Evolutionary conservation across 2,329 filamentous ascomycete species (phyloP), one percentile per base, ranked within the genome.

Genomic region (Claviceps sorghi): DNA sequence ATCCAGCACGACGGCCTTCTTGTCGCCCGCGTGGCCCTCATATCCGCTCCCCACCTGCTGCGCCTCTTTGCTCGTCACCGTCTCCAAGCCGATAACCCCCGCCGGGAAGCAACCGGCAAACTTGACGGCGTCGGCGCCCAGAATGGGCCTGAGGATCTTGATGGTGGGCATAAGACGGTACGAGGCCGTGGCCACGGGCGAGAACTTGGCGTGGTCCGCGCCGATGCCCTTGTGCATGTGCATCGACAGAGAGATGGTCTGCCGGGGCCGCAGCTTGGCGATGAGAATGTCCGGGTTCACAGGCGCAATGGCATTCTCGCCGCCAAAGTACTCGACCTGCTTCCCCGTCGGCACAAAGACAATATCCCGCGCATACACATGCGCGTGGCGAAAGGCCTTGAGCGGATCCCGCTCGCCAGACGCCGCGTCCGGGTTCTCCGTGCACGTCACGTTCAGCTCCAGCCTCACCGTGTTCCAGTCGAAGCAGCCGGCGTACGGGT

Each of bases 151-250:
- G 45, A 77, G 73, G 64, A 98, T 97, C 57, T 79, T 77, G 67
- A 98, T 97, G 58, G 83, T 83, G 8, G 93, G 93, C 64, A 98
- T 72, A 21, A 98, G 78, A 49, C 93, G 82, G 72, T 98, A 98
- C 26, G 86, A 88, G 3, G 93, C 93, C 1, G 93, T 96, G 3
- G 91, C 90, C 38, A 97, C 93, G 47, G 93, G 93, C 0, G 88
- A 95, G 73, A 93, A 98, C 70, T 98, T 98, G 60, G 93, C 85
- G 68, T 98, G 93, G 69, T 98, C 93, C 57, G 84, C 82, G 48
- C 93, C 93, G 59, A 94, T 82, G 55, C 94, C 93, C 72, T 96
- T 95, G 71, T 95, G 83, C 72, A 91, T 93, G 73, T 97, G 90
- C 78, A 95, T 85, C 59, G 86, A 82, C 56, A 96, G 74, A 62